Percentiles rank a stretch among this genome's conserved stretches.
Evolutionary conservation across 148 eudicot genomes (phyloP).

Genomic region (Silene conica): DNA sequence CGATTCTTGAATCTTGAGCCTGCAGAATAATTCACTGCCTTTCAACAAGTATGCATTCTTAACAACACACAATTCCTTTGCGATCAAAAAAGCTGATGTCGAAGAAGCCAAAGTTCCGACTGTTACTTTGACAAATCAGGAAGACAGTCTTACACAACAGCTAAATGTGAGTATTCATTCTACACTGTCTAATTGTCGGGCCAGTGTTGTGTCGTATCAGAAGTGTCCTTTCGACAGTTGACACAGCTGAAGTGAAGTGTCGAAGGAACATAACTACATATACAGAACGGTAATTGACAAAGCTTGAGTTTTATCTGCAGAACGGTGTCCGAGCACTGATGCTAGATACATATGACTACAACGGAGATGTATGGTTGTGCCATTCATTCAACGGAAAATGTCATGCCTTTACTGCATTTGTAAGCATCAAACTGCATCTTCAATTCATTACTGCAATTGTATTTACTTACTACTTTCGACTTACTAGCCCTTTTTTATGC

Average conservation of each 20-base stretch:
- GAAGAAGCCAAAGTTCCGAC: conserved; percentile 40
- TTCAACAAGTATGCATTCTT: conserved; percentile 84
- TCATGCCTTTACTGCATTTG: conserved; percentile 30
- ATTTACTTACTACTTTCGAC: no score
- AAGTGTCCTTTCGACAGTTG: no score
- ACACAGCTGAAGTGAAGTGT: no score
- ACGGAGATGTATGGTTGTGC: conserved; percentile 38
- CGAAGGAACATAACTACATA: no score
- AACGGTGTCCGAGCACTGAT: conserved; percentile 37
- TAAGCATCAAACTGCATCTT: conserved; percentile 11
- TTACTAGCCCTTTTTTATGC: not conserved
- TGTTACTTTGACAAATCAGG: conserved; percentile 62
- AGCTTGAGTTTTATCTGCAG: conserved; percentile 16
- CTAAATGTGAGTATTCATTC: conserved; percentile 62
- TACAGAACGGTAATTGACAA: not conserved
- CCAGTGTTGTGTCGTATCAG: no score
- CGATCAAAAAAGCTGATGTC: conserved; percentile 48
- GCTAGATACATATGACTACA: conserved; percentile 34
- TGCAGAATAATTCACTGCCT: conserved; percentile 67
- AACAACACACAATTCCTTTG: conserved; percentile 77
- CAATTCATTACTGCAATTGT: not conserved
- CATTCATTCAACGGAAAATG: conserved; percentile 37
- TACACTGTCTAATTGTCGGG: no score
- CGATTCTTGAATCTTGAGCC: not conserved
- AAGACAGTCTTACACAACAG: conserved; percentile 67